Percentiles rank a stretch among this genome's conserved stretches.
These are phyloP conservation scores for Lactifluus pinguis DNA, from an alignment of 768 basidiomycete genomes.

Conservation along the genomic window DNA sequence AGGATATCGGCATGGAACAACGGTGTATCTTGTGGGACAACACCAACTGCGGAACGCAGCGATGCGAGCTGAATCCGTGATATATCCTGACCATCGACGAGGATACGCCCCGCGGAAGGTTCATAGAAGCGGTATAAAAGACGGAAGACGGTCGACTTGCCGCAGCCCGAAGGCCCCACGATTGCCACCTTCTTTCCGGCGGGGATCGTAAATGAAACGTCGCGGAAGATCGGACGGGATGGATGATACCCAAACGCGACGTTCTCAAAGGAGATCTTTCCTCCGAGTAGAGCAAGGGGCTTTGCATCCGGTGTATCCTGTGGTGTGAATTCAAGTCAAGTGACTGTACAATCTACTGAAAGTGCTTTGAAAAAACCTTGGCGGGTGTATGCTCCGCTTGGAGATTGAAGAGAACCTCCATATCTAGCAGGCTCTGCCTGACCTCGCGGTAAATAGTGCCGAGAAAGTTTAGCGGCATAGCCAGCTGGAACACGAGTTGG, in stretches of 20 bases:
- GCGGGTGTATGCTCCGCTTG: conserved; percentile 71
- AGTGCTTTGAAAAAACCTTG: conserved; percentile 27
- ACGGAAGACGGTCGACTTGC: conserved; percentile 94
- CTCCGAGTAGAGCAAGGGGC: conserved; percentile 64
- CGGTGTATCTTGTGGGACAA: conserved; percentile 97
- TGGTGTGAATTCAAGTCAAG: background rate
- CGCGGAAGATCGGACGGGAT: conserved; percentile 83
- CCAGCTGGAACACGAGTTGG: conserved; percentile 95
- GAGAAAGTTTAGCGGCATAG: conserved; percentile 92
- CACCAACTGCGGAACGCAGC: conserved; percentile 70
- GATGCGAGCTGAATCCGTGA: conserved; percentile 59
- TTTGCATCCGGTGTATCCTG: conserved; percentile 65
- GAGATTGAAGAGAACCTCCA: conserved; percentile 91
- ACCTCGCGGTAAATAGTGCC: conserved; percentile 97
- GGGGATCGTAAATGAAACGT: conserved; percentile 84
- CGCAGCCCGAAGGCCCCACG: conserved; percentile 94
- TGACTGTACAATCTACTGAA: background rate
- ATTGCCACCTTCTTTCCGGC: conserved; percentile 96
- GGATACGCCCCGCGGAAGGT: conserved; percentile 69
- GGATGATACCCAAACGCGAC: conserved; percentile 88
- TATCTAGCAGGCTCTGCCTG: conserved; percentile 91
- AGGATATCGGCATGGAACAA: conserved; percentile 93
- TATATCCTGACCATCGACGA: conserved; percentile 84
- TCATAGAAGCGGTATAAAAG: conserved; percentile 94
- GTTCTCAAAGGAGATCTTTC: conserved; percentile 87